A percentile compares a stretch with the other conserved stretches of the same genome.
These are phyloP conservation scores for Helenozyma rhizophorensis DNA, from an alignment of 805 yeast genomes.

Conservation along the genomic window DNA sequence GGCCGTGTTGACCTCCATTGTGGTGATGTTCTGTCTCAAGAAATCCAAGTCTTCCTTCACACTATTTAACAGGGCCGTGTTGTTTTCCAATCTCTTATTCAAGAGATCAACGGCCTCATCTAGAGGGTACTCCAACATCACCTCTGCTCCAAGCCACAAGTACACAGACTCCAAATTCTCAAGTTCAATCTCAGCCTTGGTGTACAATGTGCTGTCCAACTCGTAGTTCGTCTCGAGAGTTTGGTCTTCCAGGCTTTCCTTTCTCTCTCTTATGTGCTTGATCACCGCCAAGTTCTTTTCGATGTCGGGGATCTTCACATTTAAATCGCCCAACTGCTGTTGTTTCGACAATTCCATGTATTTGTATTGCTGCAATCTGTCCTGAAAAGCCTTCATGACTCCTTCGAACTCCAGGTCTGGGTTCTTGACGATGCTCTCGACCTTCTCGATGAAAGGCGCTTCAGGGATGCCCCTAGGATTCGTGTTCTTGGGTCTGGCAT, in stretches of 20 bases:
- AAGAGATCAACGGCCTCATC: constrained; percentile 80
- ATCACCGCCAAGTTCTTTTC: constrained; percentile 79
- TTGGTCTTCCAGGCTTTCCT: constrained; percentile 27
- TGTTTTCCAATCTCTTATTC: constrained; percentile 54
- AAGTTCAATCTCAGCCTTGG: constrained; percentile 69
- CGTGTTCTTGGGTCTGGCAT: constrained; percentile 47
- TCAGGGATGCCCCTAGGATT: constrained; percentile 96
- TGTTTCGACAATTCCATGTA: constrained; percentile 68
- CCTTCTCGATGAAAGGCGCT: constrained; percentile 88
- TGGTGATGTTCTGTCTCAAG: constrained; percentile 83
- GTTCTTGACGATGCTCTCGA: constrained; percentile 66
- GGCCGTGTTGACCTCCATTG: constrained; percentile 97
- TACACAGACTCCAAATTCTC: constrained; percentile 57
- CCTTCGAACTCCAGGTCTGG: constrained; percentile 62
- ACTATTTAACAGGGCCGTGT: constrained; percentile 51
- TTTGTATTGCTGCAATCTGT: constrained; percentile 83
- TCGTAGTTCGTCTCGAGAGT: constrained; percentile 74
- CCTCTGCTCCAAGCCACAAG: constrained; percentile 97
- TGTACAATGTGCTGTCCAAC: constrained; percentile 86
- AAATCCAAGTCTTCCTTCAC: constrained; percentile 85
- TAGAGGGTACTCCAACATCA: constrained; percentile 91
- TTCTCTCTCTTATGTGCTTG: constrained; percentile 49
- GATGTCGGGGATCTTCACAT: constrained; percentile 85
- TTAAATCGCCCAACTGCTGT: constrained; percentile 48
- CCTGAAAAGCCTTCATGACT: constrained; percentile 73